Percentiles rank a stretch among this genome's conserved stretches.
phyloP scores from a whole-genome alignment of 139 green algal species.

The Closterium sp. region DNA sequence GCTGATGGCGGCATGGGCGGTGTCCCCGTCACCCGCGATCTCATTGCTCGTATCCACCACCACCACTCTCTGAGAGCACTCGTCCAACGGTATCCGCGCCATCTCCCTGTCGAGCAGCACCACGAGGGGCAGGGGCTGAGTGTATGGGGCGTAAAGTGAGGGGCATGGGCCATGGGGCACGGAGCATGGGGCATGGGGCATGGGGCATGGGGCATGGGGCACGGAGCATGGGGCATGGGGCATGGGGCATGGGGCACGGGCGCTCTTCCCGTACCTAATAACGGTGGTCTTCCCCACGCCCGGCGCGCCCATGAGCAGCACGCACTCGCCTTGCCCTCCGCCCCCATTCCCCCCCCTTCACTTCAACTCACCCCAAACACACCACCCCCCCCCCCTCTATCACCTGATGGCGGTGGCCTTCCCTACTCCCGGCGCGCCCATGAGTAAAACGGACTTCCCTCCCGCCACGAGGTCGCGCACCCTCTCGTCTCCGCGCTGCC shows the following conservation, averaged over 20 bases:
- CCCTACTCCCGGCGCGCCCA: constrained; percentile 67
- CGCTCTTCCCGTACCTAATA: constrained; percentile 56
- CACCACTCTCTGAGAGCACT: constrained; percentile 64
- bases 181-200: neutral
- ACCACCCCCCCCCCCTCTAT: no score
- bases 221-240: no score
- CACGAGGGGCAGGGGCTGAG: no score
- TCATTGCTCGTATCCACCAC: constrained; percentile 94
- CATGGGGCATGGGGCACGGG: no score
- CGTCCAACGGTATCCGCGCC: constrained; percentile 63
- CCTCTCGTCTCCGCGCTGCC: constrained; percentile 64
- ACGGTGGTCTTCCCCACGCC: constrained; percentile 85
- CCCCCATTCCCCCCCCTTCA: no score
- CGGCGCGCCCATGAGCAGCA: constrained; percentile 53
- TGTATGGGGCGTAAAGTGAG: no score
- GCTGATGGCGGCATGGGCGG: constrained; percentile 67
- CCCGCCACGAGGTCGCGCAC: constrained; percentile 51
- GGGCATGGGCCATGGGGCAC: no score
- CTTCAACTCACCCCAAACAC: no score
- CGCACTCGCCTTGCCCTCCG: no score
- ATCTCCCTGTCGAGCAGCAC: no score
- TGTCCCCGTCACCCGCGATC: constrained; percentile 84
- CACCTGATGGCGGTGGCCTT: constrained; percentile 85
- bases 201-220: no score
- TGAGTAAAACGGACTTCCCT: constrained; percentile 52